Base-by-base conservation (phyloP, 1,139 yeast genomes). In the Hansenula anomala region DNA sequence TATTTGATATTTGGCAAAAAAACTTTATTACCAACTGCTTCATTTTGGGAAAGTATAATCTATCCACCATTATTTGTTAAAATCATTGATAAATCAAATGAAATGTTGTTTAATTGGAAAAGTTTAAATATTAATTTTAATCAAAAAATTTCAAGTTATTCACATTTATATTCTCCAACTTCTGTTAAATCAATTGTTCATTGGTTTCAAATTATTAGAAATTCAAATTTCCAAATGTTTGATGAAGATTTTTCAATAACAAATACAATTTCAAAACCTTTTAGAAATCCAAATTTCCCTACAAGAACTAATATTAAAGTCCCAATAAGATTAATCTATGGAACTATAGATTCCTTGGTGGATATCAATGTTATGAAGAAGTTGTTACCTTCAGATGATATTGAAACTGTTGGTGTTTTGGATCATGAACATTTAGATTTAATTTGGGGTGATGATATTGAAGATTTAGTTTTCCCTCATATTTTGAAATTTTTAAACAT, bases 171-270 rank as follows among this genome's bases (percentile, higher is more conserved):
- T 63, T 85, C 95, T 2, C 85, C 95, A 20, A 88, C 97, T 0
- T 81, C 94, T 4, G 97, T 89, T 33, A 90, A 90, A 60, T 78
- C 87, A 19, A 92, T 88, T 36, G 97, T 89, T 27, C 97, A 90
- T 62, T 90, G 97, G 97, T 90, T 90, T 59, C 97, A 90, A 62
- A 88, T 90, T 41, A 84, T 90, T 46, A 69, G 85, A 34, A 71
- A 86, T n/a, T 78, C 78, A 32, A 75, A 78, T 38, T 89, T 90
- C 59, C 96, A 88, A 60, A 83, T 90, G 95, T 90, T 80, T 61
- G 90, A 83, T 53, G 96, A 87, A 43, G 60, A 61, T 10, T 58
- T 58, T 26, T 56, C 62, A 44, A 39, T 66, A 50, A 45, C 60
- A 36, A 59, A 59, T 36, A 52, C 64, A 4, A 48, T 61, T 24